Conservation (phyloP, 305 asterid genomes). For the Fraxinus xanthoxyloides region DNA sequence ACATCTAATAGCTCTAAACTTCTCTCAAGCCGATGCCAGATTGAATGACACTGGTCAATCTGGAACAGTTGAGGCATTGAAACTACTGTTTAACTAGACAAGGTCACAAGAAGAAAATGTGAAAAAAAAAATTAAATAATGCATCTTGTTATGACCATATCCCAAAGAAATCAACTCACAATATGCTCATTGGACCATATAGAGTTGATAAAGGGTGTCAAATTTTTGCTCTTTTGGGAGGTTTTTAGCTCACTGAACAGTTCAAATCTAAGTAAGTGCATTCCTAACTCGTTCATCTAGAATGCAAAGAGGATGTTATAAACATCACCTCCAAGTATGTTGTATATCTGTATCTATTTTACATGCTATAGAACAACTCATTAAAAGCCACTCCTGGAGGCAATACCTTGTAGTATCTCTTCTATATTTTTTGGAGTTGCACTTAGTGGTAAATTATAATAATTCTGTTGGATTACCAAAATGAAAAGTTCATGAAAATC, state of each 20-base stretch:
- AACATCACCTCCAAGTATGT: neutral
- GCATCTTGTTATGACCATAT: neutral
- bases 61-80: neutral
- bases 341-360: neutral
- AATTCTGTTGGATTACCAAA: neutral
- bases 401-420: neutral
- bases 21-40: neutral
- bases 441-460: neutral
- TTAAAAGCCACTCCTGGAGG: neutral
- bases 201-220: neutral
- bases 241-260: neutral
- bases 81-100: neutral
- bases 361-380: neutral
- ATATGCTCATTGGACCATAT: neutral
- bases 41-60: neutral
- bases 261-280: neutral
- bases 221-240: neutral
- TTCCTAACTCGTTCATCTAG: neutral
- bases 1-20: neutral
- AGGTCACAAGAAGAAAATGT: neutral
- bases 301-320: neutral
- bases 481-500: neutral
- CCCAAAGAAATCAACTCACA: neutral
- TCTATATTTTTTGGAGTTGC: neutral
- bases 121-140: neutral